Evolutionary conservation across 163 green algal genomes (phyloP), one percentile per base, ranked within the genome.

Genomic region (Chlorella variabilis): DNA sequence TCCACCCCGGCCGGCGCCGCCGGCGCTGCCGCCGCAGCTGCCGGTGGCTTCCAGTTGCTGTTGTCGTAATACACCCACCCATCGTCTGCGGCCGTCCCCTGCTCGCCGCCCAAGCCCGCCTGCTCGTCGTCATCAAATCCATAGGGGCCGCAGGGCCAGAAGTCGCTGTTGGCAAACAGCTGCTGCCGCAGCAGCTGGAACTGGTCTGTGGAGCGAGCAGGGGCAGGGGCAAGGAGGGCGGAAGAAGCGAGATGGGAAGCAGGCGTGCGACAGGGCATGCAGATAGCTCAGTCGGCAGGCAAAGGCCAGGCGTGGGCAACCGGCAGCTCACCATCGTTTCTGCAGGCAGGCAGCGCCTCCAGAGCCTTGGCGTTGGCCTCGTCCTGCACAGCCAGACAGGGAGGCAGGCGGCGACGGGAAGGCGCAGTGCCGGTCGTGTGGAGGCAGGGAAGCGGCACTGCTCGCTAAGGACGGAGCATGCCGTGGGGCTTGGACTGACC

Each of bases 61-160:
- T 71, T 88, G 82, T 88, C 84, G 73, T 88, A 88, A 48, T 88
- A 61, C 48, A 79, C 62, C 78, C 79, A 88, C 15, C 73, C 84
- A 25, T 88, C 84, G 21, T 65, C 51, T 1, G 25, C 58, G 20
- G 8, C 77, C 11, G 13, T 23, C 8, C 17, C 48, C 23, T 13
- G 13, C 42, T 41, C 48, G 31, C 48, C 70, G 6, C 34, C 38
- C 31, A 23, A 34, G 23, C 56, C 73, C 54, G 31, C 59, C 34
- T 67, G 51, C 54, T 77, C 74, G 18, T 86, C 74, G 20, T 86
- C 79, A 33, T 81, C 80, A 54, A 84, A 75, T 4, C 23, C 25
- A 61, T 88, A 88, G 23, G 84, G 84, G 2, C 84, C 84, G 73
- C 79, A 88, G 7, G 84, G 84, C 84, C 84, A 88, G 58, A 88